These are phyloP conservation scores for Solidago caesia DNA, from an alignment of 129 eudicot species.

Conservation along the genomic window DNA sequence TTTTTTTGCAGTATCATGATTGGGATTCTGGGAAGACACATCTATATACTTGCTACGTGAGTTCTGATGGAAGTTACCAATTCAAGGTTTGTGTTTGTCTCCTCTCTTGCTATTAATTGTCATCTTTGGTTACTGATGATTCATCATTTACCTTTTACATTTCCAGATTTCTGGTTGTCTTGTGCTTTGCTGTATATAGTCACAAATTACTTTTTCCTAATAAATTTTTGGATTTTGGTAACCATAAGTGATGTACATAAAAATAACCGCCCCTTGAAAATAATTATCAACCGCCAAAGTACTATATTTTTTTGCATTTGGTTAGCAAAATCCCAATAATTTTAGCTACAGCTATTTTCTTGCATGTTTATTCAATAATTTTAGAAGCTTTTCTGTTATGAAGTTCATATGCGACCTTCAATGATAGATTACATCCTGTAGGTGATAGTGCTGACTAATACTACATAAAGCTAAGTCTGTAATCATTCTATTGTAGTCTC, in stretches of 20 bases:
- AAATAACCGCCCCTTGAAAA: no score
- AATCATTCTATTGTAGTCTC: background rate
- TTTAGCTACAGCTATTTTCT: background rate
- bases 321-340: background rate
- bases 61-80: constrained; percentile 36
- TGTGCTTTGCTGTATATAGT: background rate
- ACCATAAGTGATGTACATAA: no score
- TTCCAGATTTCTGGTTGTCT: background rate
- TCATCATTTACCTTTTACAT: background rate
- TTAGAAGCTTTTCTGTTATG: background rate
- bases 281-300: no score
- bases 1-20: constrained; percentile 43
- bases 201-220: background rate
- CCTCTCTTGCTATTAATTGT: background rate
- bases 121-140: background rate
- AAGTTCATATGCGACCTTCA: background rate
- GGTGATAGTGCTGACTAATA: background rate
- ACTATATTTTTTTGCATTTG: no score
- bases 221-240: no score
- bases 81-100: constrained; percentile 43
- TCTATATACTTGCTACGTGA: constrained; percentile 42
- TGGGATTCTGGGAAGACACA: constrained; percentile 51
- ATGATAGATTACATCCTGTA: background rate
- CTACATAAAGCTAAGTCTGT: no score
- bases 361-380: no score